Percentiles rank a stretch among this genome's conserved stretches.
These are phyloP conservation scores for Volvox africanus DNA, from an alignment of 139 green algal genomes.

Conservation along the genomic window DNA sequence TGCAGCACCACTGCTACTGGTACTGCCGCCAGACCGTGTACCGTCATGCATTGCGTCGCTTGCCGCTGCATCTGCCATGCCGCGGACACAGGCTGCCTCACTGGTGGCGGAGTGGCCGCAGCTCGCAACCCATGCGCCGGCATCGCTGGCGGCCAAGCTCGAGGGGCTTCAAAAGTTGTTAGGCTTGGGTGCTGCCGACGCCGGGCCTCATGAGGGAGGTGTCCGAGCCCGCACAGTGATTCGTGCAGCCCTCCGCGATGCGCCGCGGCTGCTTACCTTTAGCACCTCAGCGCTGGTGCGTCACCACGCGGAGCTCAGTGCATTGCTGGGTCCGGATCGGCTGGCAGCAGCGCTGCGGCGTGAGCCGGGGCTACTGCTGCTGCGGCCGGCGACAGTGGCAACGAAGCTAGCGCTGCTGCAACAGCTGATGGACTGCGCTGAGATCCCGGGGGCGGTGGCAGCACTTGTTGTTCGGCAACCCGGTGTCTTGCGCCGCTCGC, in stretches of 20 bases:
- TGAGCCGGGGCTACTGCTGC: slow-evolving; percentile 50
- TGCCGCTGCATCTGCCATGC: not conserved
- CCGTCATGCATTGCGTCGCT: not conserved
- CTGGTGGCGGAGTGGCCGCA: slow-evolving; percentile 22
- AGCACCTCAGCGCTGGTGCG: not conserved
- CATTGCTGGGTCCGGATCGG: not conserved
- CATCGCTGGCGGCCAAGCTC: slow-evolving; percentile 31
- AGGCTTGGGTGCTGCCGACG: not conserved
- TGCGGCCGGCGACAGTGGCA: not conserved
- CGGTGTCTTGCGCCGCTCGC: slow-evolving; percentile 50
- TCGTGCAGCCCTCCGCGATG: not conserved
- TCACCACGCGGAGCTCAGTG: slow-evolving; percentile 11
- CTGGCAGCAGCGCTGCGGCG: not conserved
- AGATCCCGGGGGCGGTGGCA: not conserved
- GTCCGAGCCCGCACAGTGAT: not conserved
- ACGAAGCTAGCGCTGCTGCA: slow-evolving; percentile 24
- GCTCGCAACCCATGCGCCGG: not conserved
- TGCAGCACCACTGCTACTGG: slow-evolving; percentile 34
- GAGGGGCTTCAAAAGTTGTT: slow-evolving; percentile 23
- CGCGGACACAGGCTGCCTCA: not conserved
- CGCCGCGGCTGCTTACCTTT: slow-evolving; percentile 52
- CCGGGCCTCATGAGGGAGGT: too few relatives aligned
- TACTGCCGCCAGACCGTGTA: slow-evolving; percentile 29
- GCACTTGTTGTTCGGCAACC: slow-evolving; percentile 44
- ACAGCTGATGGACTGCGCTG: slow-evolving; percentile 21